Percentiles rank a stretch among this genome's conserved stretches.
Evolutionary conservation across 164 flowering plant genomes (phyloP).

Genomic region (Piper longum): DNA sequence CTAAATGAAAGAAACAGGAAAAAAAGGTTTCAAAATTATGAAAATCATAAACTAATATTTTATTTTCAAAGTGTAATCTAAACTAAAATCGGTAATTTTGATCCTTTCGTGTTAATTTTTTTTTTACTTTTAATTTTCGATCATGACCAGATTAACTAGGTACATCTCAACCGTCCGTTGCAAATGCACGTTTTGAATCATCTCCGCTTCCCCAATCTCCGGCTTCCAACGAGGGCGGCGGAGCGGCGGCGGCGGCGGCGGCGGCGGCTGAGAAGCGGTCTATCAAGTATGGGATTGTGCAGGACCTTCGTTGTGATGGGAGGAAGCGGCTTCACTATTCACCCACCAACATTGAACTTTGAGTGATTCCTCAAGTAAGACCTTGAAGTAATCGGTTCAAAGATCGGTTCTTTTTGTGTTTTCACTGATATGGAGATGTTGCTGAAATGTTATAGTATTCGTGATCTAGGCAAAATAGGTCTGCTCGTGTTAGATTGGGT

Average conservation of each 20-base stretch:
- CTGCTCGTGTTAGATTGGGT: constrained; percentile 86
- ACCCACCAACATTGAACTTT: constrained; percentile 74
- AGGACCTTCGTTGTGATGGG: constrained; percentile 92
- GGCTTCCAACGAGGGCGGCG: too few relatives aligned
- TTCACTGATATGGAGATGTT: neutral
- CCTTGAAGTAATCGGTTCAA: neutral
- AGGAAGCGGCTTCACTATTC: constrained; percentile 55
- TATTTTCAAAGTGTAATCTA: constrained; percentile 20
- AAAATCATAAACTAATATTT: too few relatives aligned
- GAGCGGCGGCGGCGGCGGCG: constrained; percentile 7
- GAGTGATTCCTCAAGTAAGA: constrained; percentile 78
- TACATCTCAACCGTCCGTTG: too few relatives aligned
- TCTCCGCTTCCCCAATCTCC: too few relatives aligned
- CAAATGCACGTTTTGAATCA: too few relatives aligned
- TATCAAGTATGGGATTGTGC: constrained; percentile 74
- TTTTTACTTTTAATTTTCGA: too few relatives aligned
- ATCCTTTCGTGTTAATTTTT: too few relatives aligned
- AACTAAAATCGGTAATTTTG: constrained; percentile 44
- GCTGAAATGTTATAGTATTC: neutral
- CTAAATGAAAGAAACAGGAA: too few relatives aligned
- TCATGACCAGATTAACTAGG: too few relatives aligned
- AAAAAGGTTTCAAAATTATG: too few relatives aligned
- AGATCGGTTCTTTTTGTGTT: neutral
- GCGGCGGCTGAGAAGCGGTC: constrained; percentile 74
- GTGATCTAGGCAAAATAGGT: constrained; percentile 75